These are phyloP conservation scores for Xylariaceae sp. DNA, from an alignment of 2,329 filamentous ascomycete genomes.

Conservation along the genomic window DNA sequence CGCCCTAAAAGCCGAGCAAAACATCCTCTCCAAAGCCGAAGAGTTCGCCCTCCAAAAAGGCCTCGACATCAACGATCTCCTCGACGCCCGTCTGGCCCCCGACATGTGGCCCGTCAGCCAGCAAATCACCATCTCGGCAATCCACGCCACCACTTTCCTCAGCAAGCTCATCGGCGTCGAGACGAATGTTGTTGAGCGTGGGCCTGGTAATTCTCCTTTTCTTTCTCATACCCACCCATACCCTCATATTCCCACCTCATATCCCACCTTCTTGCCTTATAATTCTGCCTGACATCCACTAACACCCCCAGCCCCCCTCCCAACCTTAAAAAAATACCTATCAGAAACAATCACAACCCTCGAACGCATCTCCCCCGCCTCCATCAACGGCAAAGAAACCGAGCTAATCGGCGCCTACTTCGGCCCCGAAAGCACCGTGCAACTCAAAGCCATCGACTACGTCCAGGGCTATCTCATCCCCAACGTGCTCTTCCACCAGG, in stretches of 20 bases:
- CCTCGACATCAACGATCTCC: constrained; percentile 23
- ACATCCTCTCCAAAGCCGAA: constrained; percentile 37
- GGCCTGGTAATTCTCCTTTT: constrained; percentile 26
- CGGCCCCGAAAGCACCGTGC: constrained; percentile 18
- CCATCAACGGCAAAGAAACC: constrained; percentile 31
- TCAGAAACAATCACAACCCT: too few relatives aligned
- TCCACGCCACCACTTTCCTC: constrained; percentile 27
- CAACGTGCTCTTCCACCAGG: constrained; percentile 61
- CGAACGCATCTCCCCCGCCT: too few relatives aligned
- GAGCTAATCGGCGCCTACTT: constrained; percentile 4
- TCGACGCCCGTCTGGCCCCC: constrained; percentile 32
- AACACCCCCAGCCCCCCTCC: too few relatives aligned
- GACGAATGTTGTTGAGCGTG: constrained; percentile 25
- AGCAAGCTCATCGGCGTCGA: constrained; percentile 34
- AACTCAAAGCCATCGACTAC: constrained; percentile 37
- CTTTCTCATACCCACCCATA: too few relatives aligned
- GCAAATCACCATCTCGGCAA: constrained; percentile 34
- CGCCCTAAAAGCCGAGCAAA: constrained; percentile 31
- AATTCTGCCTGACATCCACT: too few relatives aligned
- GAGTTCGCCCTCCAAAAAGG: constrained; percentile 30
- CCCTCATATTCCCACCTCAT: background rate
- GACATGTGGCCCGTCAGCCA: constrained; percentile 43
- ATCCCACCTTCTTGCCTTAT: too few relatives aligned
- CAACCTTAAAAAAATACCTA: too few relatives aligned
- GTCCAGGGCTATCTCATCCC: constrained; percentile 46